phyloP scores from a whole-genome alignment of 345 rosid genomes.

The Zanthoxylum bungeanum region DNA sequence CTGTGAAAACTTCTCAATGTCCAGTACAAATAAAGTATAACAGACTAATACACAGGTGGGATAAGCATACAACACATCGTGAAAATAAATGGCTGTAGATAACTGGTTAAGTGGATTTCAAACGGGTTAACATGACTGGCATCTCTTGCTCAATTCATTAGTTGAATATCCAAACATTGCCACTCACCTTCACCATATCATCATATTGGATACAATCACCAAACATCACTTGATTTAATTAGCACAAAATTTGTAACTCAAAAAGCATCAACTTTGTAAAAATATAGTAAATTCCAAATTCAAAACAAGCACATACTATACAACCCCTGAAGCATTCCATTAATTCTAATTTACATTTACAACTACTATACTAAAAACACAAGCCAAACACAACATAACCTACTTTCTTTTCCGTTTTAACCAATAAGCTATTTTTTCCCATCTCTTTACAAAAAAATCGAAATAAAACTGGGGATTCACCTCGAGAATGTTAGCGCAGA shows the following conservation, averaged over 20 bases:
- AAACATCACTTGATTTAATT: not conserved
- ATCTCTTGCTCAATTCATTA: not conserved
- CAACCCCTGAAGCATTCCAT: conserved; percentile 38
- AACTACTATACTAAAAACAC: conserved; percentile 13
- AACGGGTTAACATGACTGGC: not conserved
- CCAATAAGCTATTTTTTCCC: not conserved
- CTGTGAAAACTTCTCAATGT: conserved; percentile 3
- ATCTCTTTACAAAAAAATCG: conserved; percentile 33
- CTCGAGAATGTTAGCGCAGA: conserved; percentile 92
- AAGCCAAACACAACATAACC: not conserved
- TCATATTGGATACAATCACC: not conserved
- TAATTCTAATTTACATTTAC: conserved; percentile 46
- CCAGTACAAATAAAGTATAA: not conserved
- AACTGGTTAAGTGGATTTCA: not conserved
- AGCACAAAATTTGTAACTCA: not conserved
- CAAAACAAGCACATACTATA: not conserved
- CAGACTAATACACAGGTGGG: not conserved
- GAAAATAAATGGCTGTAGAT: not conserved
- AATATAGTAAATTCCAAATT: not conserved
- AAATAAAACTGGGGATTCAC: conserved; percentile 67
- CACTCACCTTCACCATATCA: not conserved
- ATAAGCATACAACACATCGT: not conserved
- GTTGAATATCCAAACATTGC: not conserved
- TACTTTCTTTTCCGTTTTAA: not conserved
- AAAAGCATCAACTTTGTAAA: not conserved